Percentiles rank a stretch among this genome's conserved stretches.
These are phyloP conservation scores for Myriosclerotinia curreyana DNA, from an alignment of 2,329 filamentous ascomycete genomes.

Conservation along the genomic window DNA sequence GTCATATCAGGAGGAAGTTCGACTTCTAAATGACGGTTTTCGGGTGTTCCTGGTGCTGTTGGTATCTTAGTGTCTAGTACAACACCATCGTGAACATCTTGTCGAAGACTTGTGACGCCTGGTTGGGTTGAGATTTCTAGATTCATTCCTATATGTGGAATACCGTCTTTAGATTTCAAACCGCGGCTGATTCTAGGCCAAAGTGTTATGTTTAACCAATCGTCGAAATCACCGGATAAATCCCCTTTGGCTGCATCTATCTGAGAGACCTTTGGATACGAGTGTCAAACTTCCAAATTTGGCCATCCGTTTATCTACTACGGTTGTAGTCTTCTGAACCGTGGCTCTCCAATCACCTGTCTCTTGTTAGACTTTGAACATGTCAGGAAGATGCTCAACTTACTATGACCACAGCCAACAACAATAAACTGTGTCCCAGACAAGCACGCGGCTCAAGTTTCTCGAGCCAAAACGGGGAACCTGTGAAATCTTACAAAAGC, in stretches of 20 bases:
- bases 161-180: not conserved
- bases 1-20: constrained; percentile 62
- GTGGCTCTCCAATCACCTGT: too few species aligned
- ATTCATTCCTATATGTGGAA: not conserved
- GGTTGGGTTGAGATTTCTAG: constrained; percentile 24
- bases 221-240: constrained; percentile 66
- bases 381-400: too few species aligned
- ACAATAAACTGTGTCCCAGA: too few species aligned
- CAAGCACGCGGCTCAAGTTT: too few species aligned
- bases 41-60: constrained; percentile 40
- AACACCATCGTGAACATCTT: constrained; percentile 59
- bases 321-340: constrained; percentile 53
- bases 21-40: constrained; percentile 39
- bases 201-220: constrained; percentile 59
- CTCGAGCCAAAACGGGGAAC: not conserved
- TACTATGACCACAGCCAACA: too few species aligned
- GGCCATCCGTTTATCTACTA: constrained; percentile 47
- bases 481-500: not conserved
- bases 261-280: not conserved
- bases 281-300: not conserved
- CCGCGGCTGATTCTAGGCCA: constrained; percentile 41
- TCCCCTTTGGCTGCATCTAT: constrained; percentile 43
- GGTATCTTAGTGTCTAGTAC: constrained; percentile 54
- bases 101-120: constrained; percentile 45
- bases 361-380: too few species aligned